Conservation (phyloP, 306 rosid species). For the Ammopiptanthus mongolicus region DNA sequence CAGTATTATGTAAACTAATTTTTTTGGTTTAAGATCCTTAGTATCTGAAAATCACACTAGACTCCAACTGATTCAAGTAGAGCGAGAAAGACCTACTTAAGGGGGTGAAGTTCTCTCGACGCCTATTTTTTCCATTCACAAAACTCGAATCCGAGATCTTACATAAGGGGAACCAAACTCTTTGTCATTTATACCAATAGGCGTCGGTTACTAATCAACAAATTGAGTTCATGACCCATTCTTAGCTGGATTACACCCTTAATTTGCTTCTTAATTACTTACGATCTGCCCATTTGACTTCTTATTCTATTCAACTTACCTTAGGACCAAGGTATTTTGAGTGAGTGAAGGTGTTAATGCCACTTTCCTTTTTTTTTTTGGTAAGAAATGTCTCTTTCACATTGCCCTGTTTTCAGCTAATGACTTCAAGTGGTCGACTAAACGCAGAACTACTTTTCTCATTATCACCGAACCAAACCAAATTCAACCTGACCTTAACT, state of each 20-base stretch:
- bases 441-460: background rate
- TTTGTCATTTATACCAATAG: no score
- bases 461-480: constrained; percentile 43
- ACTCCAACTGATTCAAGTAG: no score
- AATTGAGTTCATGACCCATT: background rate
- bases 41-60: no score
- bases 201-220: constrained; percentile 10
- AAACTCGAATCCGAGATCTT: no score
- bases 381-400: background rate
- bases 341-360: background rate
- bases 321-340: background rate
- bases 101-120: no score
- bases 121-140: no score
- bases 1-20: no score
- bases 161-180: no score
- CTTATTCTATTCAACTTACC: background rate
- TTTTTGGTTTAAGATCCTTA: no score
- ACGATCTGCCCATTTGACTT: background rate
- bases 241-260: background rate
- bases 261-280: background rate
- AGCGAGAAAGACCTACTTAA: no score
- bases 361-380: background rate
- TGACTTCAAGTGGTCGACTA: constrained; percentile 18
- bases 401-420: constrained; percentile 13
- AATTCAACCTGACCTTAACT: constrained; percentile 37